Evolutionary conservation across 1,284 basidiomycete species (phyloP), one percentile per base, ranked within the genome.

Genomic region (Apiotrichum brassicae): DNA sequence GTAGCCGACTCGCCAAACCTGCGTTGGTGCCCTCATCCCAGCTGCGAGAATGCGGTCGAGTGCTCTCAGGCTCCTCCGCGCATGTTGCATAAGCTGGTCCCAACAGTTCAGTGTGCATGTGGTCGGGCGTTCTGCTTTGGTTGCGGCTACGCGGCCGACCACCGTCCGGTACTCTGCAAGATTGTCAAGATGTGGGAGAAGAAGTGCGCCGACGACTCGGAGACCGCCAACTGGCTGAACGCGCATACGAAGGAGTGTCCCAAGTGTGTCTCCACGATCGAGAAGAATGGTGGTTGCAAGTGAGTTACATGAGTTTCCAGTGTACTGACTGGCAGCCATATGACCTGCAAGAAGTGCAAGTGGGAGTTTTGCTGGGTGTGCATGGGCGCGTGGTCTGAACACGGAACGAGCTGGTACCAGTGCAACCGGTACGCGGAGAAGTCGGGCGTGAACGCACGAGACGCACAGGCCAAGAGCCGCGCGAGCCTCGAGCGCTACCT

Each of bases 221-320:
- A 98, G 77, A 98, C 94, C 18, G 90, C 92, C 34, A 97, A 98
- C 70, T 98, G 94, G 94, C 93, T 98, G 76, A 90, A 88, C 79
- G 97, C 92, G 60, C 97, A 98, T 71, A 98, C 94, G 43, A 97
- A 98, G 77, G 94, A 98, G 73, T 98, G 94, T 69, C 81, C 84
- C 39, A 85, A 90, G 68, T 98, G 94, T 73, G 83, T 87, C 68
- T 92, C 90, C 62, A 97, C 93, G 44, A 97, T 98, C 58, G 93
- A 98, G 79, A 97, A 98, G 85, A 97, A 97, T 62, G 93, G 94
- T n/a, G 93, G 94, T 5, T 97, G 94, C 88, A 94, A 95, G 90
- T 92, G 69, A 66, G 87, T 82, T 14, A 47, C 30, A 8, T 19
- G 22, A 6, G 18, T 23, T 14, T 32, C 5, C 11, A 20, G 20